Evolutionary conservation across 208 protist genomes (phyloP).

Genomic region (Leishmania mexicana): DNA sequence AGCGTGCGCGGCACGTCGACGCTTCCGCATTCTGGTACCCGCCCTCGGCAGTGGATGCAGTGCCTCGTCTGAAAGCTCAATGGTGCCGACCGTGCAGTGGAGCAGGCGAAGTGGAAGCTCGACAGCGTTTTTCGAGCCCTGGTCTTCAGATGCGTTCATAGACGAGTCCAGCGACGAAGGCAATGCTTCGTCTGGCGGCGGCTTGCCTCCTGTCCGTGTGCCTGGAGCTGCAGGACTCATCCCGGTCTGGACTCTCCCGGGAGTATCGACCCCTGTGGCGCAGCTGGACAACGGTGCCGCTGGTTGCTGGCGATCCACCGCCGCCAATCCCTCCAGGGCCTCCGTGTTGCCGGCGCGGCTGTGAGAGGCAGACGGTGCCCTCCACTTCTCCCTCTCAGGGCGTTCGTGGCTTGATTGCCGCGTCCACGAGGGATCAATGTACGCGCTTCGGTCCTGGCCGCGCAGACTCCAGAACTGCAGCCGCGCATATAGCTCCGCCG

Average conservation of each 20-base stretch:
- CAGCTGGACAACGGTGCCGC: not conserved
- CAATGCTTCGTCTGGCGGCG: not conserved
- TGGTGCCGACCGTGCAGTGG: constrained; percentile 22
- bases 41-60: not conserved
- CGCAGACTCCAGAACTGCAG: constrained; percentile 76
- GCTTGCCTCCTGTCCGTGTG: not conserved
- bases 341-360: too few species aligned
- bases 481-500: constrained; percentile 60
- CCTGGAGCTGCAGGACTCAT: not conserved
- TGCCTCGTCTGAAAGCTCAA: constrained; percentile 21
- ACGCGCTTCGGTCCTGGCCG: constrained; percentile 52
- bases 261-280: not conserved
- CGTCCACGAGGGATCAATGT: constrained; percentile 32
- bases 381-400: not conserved
- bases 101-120: constrained; percentile 20
- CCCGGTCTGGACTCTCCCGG: not conserved
- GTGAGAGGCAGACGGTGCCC: not conserved
- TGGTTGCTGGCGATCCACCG: not conserved
- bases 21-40: not conserved
- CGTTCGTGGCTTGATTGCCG: not conserved
- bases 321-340: not conserved
- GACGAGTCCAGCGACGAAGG: not conserved
- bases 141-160: not conserved
- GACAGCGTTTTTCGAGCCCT: not conserved
- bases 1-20: not conserved